A percentile compares a stretch with the other conserved stretches of the same genome.
These are phyloP conservation scores for Saccharum officinarum DNA, from an alignment of 176 grass and related monocot genomes.

Conservation along the genomic window DNA sequence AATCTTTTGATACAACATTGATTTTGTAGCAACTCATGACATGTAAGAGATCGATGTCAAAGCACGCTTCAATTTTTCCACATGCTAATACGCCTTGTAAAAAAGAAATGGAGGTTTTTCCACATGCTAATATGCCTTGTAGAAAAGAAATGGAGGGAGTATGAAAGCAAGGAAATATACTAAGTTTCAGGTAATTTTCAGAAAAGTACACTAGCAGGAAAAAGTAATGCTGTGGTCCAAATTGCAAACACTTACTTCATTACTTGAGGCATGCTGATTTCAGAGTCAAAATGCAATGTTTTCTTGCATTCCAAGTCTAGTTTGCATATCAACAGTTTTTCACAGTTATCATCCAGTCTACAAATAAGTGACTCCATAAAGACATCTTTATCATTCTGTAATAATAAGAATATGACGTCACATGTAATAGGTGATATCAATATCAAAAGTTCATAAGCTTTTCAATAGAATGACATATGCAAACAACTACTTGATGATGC, in stretches of 20 bases:
- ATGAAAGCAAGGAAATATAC: not conserved
- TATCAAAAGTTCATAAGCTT: not conserved
- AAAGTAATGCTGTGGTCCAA: conserved; percentile 7
- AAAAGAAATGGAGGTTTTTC: not conserved
- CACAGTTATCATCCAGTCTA: conserved; percentile 75
- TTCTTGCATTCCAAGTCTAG: conserved; percentile 90
- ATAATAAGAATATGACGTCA: conserved; percentile 31
- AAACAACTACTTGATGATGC: not conserved
- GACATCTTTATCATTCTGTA: conserved; percentile 75
- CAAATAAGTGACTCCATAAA: conserved; percentile 99
- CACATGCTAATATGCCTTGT: not conserved
- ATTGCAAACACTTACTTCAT: conserved; percentile 36
- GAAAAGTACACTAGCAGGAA: not conserved
- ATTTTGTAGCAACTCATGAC: not conserved
- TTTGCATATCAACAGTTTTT: conserved; percentile 89
- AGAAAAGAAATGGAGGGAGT: not conserved
- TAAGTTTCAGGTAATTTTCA: not conserved
- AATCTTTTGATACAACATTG: not conserved
- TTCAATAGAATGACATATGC: not conserved
- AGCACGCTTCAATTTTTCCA: not conserved
- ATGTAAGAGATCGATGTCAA: not conserved
- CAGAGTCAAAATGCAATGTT: conserved; percentile 84
- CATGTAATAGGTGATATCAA: conserved; percentile 6
- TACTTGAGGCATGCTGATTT: conserved; percentile 50
- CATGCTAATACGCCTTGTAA: not conserved